Percentiles rank a stretch among this genome's conserved stretches.
Conservation (phyloP, 495 filamentous ascomycete genomes). For the Podospora conica region DNA sequence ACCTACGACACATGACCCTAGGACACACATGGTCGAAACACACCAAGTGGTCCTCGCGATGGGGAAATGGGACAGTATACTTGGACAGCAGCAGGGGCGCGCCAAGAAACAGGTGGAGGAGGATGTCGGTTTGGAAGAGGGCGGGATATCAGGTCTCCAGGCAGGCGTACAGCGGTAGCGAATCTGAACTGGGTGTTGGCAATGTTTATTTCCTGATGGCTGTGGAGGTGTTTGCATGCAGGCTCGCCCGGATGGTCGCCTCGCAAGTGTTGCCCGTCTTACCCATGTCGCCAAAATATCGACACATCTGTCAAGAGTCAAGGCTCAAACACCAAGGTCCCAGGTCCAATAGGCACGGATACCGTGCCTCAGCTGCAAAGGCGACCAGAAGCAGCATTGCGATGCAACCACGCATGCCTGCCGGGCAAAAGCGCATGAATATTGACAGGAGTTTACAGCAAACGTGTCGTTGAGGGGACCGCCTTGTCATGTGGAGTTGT, state of each 20-base stretch:
- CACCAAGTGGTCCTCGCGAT: background rate
- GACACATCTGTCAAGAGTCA: too few relatives aligned
- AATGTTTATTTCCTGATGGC: background rate
- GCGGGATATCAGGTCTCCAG: background rate
- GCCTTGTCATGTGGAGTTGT: background rate
- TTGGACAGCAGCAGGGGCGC: background rate
- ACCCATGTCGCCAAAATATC: too few relatives aligned
- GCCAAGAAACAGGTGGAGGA: background rate
- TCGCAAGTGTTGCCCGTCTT: background rate
- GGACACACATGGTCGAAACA: background rate
- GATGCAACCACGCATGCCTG: background rate
- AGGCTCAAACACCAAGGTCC: too few relatives aligned
- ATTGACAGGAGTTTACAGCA: background rate
- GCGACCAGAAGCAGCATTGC: background rate
- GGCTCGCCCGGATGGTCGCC: background rate
- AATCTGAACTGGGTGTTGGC: background rate
- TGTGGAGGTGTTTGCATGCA: background rate
- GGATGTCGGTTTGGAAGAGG: background rate
- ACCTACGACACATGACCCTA: background rate
- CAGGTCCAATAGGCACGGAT: background rate
- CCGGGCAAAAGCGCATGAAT: background rate
- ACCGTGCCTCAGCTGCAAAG: background rate
- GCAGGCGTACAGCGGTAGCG: background rate
- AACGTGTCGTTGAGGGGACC: background rate
- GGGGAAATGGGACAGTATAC: background rate